phyloP scores from a whole-genome alignment of 2,329 filamentous ascomycete genomes.

The Metarhizium anisopliae region DNA sequence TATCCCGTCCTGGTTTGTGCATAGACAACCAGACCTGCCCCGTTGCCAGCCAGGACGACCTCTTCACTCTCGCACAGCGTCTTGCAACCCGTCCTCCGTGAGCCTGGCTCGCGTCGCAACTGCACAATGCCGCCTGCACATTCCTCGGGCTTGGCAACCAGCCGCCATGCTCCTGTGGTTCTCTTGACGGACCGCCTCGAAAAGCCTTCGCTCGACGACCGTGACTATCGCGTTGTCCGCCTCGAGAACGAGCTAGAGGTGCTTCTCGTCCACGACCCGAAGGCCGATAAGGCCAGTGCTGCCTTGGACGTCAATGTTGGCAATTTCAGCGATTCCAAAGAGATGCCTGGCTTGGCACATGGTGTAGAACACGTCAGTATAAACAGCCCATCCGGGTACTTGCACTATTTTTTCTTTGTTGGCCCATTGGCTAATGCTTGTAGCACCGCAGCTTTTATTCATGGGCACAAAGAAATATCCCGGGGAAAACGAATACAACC shows the following conservation, averaged over 20 bases:
- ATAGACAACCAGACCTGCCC: not conserved
- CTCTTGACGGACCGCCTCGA: conserved; percentile 63
- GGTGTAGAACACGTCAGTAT: conserved; percentile 74
- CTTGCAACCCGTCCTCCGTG: not conserved
- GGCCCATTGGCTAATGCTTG: conserved; percentile 7
- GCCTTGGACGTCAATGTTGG: conserved; percentile 94
- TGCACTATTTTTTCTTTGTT: not conserved
- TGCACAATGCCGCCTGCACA: conserved; percentile 22
- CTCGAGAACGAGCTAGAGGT: conserved; percentile 84
- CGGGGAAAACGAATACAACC: conserved; percentile 88
- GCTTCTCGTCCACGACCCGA: conserved; percentile 83
- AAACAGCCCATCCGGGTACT: conserved; percentile 6
- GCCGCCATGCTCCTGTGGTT: conserved; percentile 22
- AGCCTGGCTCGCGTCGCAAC: conserved; percentile 1
- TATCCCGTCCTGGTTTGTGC: not conserved
- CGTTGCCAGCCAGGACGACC: conserved; percentile 1
- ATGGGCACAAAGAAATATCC: conserved; percentile 99
- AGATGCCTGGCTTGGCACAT: conserved; percentile 92
- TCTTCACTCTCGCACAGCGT: not conserved
- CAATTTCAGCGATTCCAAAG: conserved; percentile 83
- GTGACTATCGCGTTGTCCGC: conserved; percentile 78
- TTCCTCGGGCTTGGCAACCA: conserved; percentile 24
- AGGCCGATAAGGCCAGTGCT: conserved; percentile 94
- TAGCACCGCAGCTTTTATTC: conserved; percentile 60
- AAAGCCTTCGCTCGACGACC: conserved; percentile 76